Base-by-base conservation (phyloP, 164 flowering plant species). In the Umbellularia californica region DNA sequence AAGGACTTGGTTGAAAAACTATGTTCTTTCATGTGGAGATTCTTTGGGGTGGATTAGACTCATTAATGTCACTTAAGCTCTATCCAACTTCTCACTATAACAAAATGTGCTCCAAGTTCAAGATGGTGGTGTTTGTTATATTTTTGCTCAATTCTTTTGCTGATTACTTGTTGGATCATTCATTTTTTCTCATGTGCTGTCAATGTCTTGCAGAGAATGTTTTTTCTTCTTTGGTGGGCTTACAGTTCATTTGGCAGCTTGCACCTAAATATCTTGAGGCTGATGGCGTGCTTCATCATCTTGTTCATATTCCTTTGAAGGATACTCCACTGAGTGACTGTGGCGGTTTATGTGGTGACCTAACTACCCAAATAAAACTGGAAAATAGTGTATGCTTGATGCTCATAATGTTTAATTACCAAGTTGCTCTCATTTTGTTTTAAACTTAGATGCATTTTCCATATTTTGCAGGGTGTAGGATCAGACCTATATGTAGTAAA, bases 281-380 rank as follows among this genome's bases (percentile, higher is more conserved):
- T 58, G 83, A 85, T 75, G 89, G 81, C 24, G 82, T 71, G 24
- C 65, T 81, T 77, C 93, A 89, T 83, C 94, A 86, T 82, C 97
- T 95, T 82, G 88, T 79, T 68, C 97, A 93, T 83, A 90, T 95
- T 81, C 97, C 99, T 72, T 73, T 95, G 81, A 89, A 86, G 84
- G 90, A 89, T 69, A 93, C 99, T 79, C 98, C 97, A n/a, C 75
- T 92, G 73, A 90, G 95, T 77, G 97, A 95, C 78, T 88, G 92
- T 79, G 91, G 98, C 58, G 99, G 97, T 7, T 83, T 88, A 65
- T 93, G 95, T 74, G 97, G 99, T 24, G 94, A 95, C 78, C 79
- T 90, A 55, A 84, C 85, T 81, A 80, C 86, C 47, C 99, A 90
- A 80, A 88, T 86, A 77, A 85, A 83, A 79, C 88, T 93, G 69